phyloP scores from a whole-genome alignment of 139 green algal genomes.

The Chlamydomonas asymmetrica region DNA sequence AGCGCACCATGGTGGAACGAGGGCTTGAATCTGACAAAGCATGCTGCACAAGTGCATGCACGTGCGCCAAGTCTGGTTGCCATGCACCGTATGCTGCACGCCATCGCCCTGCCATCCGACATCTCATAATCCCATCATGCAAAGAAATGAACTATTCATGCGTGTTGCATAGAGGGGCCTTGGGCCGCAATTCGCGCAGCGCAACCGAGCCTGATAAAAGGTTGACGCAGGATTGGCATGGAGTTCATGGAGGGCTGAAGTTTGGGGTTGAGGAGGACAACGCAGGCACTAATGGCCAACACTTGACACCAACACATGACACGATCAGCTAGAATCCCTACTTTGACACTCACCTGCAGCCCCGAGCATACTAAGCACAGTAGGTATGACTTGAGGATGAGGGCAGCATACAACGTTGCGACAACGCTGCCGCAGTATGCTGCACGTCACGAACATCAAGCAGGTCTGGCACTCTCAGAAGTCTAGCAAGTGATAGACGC shows the following conservation, averaged over 20 bases:
- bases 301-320: not conserved
- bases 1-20: too few relatives aligned
- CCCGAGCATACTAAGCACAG: conserved; percentile 78
- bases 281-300: not conserved
- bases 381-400: conserved; percentile 89
- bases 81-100: too few relatives aligned
- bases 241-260: not conserved
- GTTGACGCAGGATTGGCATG: not conserved
- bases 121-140: too few relatives aligned
- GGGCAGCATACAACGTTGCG: conserved; percentile 81
- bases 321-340: not conserved
- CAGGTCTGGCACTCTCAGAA: not conserved
- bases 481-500: not conserved
- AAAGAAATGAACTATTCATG: too few relatives aligned
- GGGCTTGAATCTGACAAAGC: too few relatives aligned
- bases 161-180: too few relatives aligned
- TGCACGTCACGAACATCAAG: conserved; percentile 34
- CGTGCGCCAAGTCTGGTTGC: too few relatives aligned
- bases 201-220: not conserved
- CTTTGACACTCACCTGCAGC: conserved; percentile 56
- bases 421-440: conserved; percentile 80
- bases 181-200: too few relatives aligned
- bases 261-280: not conserved
- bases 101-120: too few relatives aligned
- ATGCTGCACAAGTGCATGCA: too few relatives aligned